Evolutionary conservation across 805 yeast genomes (phyloP).

Genomic region (Zygoascus ofunaensis): DNA sequence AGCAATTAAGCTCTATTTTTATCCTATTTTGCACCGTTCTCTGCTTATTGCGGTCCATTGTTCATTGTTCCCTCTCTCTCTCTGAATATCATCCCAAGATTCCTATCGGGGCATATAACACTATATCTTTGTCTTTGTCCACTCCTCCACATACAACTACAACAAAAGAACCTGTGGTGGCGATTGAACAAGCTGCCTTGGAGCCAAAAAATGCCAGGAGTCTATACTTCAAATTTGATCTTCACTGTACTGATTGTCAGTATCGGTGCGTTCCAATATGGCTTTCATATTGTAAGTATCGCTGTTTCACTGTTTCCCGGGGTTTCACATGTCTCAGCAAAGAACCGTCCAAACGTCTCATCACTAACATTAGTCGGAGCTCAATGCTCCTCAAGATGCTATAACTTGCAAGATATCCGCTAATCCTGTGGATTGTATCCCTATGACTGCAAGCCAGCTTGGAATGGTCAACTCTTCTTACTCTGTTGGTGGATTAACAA

Average conservation of each 20-base stretch:
- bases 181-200: too few species aligned
- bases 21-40: too few species aligned
- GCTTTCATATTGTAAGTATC: slow-evolving; percentile 63
- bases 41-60: too few species aligned
- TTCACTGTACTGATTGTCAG: slow-evolving; percentile 44
- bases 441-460: slow-evolving; percentile 32
- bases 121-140: too few species aligned
- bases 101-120: too few species aligned
- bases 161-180: too few species aligned
- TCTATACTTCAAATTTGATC: slow-evolving; percentile 5
- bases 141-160: too few species aligned
- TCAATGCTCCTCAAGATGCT: slow-evolving; percentile 77
- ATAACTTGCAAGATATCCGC: slow-evolving; percentile 40
- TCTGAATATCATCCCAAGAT: too few species aligned
- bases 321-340: background rate
- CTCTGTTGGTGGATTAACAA: slow-evolving; percentile 74
- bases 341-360: background rate
- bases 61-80: too few species aligned
- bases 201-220: background rate
- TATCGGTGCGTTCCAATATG: slow-evolving; percentile 78
- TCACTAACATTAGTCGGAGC: slow-evolving; percentile 44
- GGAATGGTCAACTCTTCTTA: slow-evolving; percentile 67
- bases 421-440: slow-evolving; percentile 40
- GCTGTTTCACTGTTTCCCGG: background rate
- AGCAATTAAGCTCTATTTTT: too few species aligned